Base-by-base conservation (phyloP, 192 early-diverging fungal species). In the Coemansia furcata region DNA sequence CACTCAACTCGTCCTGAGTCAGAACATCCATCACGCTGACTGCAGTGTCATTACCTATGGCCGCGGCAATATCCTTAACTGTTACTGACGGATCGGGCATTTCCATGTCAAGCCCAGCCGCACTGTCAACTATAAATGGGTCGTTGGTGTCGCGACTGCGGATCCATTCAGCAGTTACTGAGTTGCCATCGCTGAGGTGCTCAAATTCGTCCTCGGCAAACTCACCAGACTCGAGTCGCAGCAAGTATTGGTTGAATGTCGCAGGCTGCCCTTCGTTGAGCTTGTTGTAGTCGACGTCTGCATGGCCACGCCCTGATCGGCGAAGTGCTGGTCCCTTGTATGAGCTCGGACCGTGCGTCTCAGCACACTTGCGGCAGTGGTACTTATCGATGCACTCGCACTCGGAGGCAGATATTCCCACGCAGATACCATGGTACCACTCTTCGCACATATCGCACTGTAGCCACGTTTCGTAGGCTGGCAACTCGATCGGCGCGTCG, bases 11-110 rank as follows among this genome's bases (percentile, higher is more conserved):
- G 14, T 88, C 85, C 73, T 97, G 95, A 0, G 95, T 92, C n/a
- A 93, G 76, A 11, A 97, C 95, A 73, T 97, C 91, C 85, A 95
- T 92, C 8, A 93, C 93, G 43, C 94, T 93, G 2, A 95, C 88
- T n/a, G 82, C 85, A n/a, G 71, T 86, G 39, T 91, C 86, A 14
- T 78, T 67, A 9, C 91, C 89, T 30, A 89, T 84, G 9, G 73
- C 55, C 21, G 71, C 71, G 0, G 86, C 86, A 55, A 89, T 85
- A 37, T 88, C 82, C 10, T 83, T 63, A 9, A 94, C 91, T 15
- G 90, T 89, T 3, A 90, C 77, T 5, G 63, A 60, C 0, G 44
- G 44, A 6, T 72, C 66, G 3, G 94, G 95, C 93, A 97, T 95
- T 30, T 67, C 59, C 92, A 97, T 94, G 30, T 82, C 93, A 63